Evolutionary conservation across 2,329 filamentous ascomycete genomes (phyloP), one percentile per base, ranked within the genome.

Genomic region (Fusarium oxysporum): DNA sequence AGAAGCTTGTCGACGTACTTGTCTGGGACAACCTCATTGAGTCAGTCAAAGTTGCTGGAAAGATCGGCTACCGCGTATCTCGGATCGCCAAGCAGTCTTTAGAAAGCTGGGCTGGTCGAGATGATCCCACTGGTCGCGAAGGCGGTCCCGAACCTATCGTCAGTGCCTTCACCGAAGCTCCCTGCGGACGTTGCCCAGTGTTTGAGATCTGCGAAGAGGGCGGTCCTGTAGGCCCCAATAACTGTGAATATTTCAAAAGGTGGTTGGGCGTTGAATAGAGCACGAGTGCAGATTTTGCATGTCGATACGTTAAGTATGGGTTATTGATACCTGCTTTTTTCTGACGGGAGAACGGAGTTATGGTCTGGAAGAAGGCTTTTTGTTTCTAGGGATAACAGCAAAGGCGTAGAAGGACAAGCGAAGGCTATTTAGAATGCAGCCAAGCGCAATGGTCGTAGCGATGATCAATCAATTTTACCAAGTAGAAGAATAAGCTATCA

Each of bases 151-250:
- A 85, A 56, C 82, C 85, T 21, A 83, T 83, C 58, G 78, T 87
- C 74, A 97, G 95, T 76, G 93, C 93, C 7, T 90, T 96, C 74
- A 97, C 93, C 4, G 95, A 98, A 81, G 92, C 92, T 5, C 96
- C 96, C 2, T 99, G 96, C 81, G 95, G 96, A 4, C 88, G 91
- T 62, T 99, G 96, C 81, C 96, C 96, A 0, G 96, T 98, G 5
- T 97, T 97, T 80, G 92, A 96, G 65, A 87, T 98, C 4, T 99
- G 96, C 80, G 92, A 94, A 73, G 94, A 97, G 68, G 95, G 94
- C 11, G 96, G 96, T 0, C 94, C 95, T 1, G 94, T 99, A 28
- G 97, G 92, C 77, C 94, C 96, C 1, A 92, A 91, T 73, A 97
- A 92, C 56, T 99, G 96, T 82, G 92, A 94, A 60, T 99, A 99